Base-by-base conservation (phyloP, 2,329 filamentous ascomycete genomes). In the Colletotrichum somersetense region DNA sequence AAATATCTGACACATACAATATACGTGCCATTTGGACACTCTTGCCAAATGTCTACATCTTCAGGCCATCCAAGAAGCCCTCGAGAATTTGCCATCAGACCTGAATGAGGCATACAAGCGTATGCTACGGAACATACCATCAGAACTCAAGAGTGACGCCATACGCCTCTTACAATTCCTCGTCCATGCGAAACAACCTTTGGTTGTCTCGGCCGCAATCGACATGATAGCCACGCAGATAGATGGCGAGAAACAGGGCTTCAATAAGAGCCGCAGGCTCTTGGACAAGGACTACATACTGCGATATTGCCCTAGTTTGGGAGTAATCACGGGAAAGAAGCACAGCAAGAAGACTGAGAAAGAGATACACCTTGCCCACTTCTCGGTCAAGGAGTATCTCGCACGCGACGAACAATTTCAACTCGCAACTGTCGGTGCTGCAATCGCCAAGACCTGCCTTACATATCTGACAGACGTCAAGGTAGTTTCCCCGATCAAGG, bases 361-460 rank as follows among this genome's bases (percentile, higher is more conserved):
- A 16, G 62, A 66, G 35, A 70, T 79, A 1, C 76, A 76, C 12
- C 73, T 78, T 20, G 67, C 76, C 7, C 75, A 79, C n/a, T 76
- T 77, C 42, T 77, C 76, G 0, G 76, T 78, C 1, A 76, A 77
- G 44, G 75, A 78, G 62, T 78, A 74, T 56, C 74, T 77, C 58
- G 57, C 73, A 5, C 23, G 44, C 20, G 5, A 72, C 16, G 33
- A 26, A 5, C 52, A 65, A 30, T 72, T 75, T 18, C 26, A 61
- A 2, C 40, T 69, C 4, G 1, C 46, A 16, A 73, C 6, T 52
- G 67, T 75, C 20, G 73, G 69, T 42, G 71, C 73, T 62, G 26
- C 48, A 18, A 77, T 78, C 40, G 73, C 74, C 2, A 75, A 12
- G 58, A 77, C 73, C 3, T 77, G 72, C 64, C 74, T 78, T 33